Conservation (phyloP, 2,329 filamentous ascomycete genomes). For the Alternaria dauci region DNA sequence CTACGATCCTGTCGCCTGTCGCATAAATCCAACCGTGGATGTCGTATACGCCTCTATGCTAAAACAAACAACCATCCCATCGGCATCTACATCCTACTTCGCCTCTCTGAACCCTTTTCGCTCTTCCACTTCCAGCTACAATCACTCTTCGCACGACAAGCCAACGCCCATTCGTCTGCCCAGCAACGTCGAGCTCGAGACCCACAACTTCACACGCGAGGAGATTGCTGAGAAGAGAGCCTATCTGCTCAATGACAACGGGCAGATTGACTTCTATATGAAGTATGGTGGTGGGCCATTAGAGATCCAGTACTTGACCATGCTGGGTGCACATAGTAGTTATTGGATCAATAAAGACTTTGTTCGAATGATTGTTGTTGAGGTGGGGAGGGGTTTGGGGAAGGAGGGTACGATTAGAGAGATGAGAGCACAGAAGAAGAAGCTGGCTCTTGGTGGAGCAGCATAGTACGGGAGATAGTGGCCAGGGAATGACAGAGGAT, state of each 20-base stretch:
- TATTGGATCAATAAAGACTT: conserved; percentile 93
- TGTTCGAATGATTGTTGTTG: conserved; percentile 86
- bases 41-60: conserved; percentile 78
- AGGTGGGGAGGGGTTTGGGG: conserved; percentile 80
- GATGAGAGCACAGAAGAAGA: conserved; percentile 65
- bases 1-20: conserved; percentile 84
- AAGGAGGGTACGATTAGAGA: conserved; percentile 63
- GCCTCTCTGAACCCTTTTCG: conserved; percentile 53
- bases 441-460: conserved; percentile 21
- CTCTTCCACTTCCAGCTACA: conserved; percentile 31
- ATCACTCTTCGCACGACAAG: conserved; percentile 30
- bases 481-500: not conserved
- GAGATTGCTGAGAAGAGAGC: conserved; percentile 91
- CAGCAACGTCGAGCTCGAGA: conserved; percentile 82
- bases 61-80: conserved; percentile 81
- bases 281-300: conserved; percentile 84
- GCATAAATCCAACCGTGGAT: conserved; percentile 91
- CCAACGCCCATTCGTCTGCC: conserved; percentile 53
- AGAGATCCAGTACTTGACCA: conserved; percentile 96
- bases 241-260: conserved; percentile 90
- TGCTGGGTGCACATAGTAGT: conserved; percentile 92
- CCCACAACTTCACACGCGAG: conserved; percentile 92
- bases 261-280: conserved; percentile 91
- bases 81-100: conserved; percentile 64
- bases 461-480: not conserved